phyloP scores from a whole-genome alignment of 2,329 filamentous ascomycete genomes.

The Fonsecaea multimorphosa region DNA sequence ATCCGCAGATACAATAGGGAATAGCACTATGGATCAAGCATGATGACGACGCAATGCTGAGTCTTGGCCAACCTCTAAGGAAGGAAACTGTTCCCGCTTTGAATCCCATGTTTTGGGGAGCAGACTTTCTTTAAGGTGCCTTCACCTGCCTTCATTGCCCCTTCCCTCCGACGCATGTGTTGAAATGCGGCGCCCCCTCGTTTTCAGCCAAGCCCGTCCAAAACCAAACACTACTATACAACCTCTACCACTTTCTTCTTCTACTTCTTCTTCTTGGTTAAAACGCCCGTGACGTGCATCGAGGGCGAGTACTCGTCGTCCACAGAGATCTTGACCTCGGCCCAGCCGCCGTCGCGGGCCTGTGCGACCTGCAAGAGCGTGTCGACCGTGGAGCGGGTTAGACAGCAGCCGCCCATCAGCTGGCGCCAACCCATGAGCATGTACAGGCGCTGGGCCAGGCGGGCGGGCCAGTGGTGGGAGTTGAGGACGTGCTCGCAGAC shows the following conservation, averaged over 20 bases:
- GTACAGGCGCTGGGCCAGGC: constrained; percentile 55
- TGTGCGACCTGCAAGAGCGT: constrained; percentile 24
- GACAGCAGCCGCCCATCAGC: constrained; percentile 58
- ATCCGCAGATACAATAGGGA: no score
- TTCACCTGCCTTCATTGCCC: no score
- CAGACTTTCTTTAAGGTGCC: no score
- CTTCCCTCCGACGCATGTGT: no score
- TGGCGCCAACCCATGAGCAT: constrained; percentile 56
- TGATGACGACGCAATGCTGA: no score
- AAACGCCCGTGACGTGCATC: constrained; percentile 21
- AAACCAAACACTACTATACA: no score
- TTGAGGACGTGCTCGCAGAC: constrained; percentile 63
- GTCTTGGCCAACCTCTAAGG: no score
- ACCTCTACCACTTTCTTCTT: not conserved
- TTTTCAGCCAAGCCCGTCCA: no score
- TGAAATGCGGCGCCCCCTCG: no score
- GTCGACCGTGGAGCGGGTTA: constrained; percentile 41
- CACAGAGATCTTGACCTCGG: constrained; percentile 12
- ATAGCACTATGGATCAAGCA: no score
- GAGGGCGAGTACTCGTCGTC: constrained; percentile 13
- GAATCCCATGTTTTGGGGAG: no score
- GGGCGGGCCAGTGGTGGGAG: constrained; percentile 52
- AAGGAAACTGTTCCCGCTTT: no score
- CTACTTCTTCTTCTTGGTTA: constrained; percentile 23
- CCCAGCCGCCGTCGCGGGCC: constrained; percentile 24